phyloP scores from a whole-genome alignment of 257 asterid species.

The Marsdenia floribunda region DNA sequence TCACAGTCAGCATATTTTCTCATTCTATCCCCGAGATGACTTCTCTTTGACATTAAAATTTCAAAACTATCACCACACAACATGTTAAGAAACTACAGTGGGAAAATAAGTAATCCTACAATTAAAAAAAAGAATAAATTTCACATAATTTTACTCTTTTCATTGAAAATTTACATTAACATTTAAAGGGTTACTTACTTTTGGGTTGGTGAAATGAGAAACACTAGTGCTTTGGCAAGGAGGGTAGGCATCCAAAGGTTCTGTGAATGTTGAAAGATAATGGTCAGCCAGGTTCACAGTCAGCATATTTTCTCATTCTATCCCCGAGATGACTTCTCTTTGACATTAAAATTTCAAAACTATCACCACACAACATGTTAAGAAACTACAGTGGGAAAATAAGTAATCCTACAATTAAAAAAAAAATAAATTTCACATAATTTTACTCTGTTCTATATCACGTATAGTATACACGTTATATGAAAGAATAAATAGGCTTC shows the following conservation, averaged over 20 bases:
- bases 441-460: no score
- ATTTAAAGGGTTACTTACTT: slow-evolving; percentile 32
- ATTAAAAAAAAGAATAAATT: no score
- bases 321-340: background rate
- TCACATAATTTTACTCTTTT: no score
- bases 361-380: background rate
- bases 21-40: background rate
- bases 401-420: background rate
- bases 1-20: no score
- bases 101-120: no score
- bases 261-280: background rate
- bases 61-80: background rate
- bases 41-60: background rate
- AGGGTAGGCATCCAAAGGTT: slow-evolving; percentile 76
- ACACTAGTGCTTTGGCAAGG: slow-evolving; percentile 25
- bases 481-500: no score
- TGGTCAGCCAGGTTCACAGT: background rate
- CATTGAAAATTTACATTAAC: background rate
- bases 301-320: background rate
- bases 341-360: background rate
- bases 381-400: background rate
- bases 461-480: no score
- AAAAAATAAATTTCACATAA: no score
- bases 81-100: background rate
- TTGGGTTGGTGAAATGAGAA: slow-evolving; percentile 43